Base-by-base conservation (phyloP, 768 basidiomycete genomes). In the Chlorophyllum brunneum region DNA sequence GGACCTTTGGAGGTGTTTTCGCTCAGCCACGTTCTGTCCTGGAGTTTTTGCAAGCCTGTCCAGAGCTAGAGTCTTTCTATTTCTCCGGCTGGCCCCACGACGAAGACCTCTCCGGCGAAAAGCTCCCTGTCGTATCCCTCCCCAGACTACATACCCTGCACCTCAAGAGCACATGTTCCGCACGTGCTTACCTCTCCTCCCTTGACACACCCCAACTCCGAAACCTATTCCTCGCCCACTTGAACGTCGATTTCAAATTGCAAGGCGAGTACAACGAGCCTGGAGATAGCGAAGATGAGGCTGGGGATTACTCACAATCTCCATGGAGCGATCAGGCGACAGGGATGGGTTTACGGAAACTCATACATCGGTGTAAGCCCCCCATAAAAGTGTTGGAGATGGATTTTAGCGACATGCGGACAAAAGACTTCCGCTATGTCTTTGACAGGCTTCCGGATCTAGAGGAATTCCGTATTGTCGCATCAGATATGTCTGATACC, bases 401-500 rank as follows among this genome's bases (percentile, higher is more conserved):
- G 88, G 83, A 90, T 59, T 86, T 83, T 58, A 83, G 85, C 48
- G 88, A 90, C 67, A 83, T 88, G 81, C 83, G 87, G 39, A 90
- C 87, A 27, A 90, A 88, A 67, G 88, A 91, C 62, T 91, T 91
- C 61, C 63, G 60, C 26, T 87, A 81, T 69, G 70, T 82, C 42
- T 90, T 90, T 56, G 78, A 81, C 51, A 70, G 74, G 31, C 68
- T 87, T 10, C 62, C 64, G 0, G 54, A 64, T 29, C 68, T 91
- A 41, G 77, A 79, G 58, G 77, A 81, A 43, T 91, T 91, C 64
- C 74, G 77, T 41, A 89, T 91, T 58, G 81, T 84, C 50, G 88
- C 84, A 20, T 89, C 86, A 7, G 88, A 91, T 65, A 86, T 90
- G 88, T 86, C 86, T 23, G 75, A 90, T 67, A 79, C 70, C 34